phyloP scores from a whole-genome alignment of 2,329 filamentous ascomycete species.

The Cladosporium cucumerinum region DNA sequence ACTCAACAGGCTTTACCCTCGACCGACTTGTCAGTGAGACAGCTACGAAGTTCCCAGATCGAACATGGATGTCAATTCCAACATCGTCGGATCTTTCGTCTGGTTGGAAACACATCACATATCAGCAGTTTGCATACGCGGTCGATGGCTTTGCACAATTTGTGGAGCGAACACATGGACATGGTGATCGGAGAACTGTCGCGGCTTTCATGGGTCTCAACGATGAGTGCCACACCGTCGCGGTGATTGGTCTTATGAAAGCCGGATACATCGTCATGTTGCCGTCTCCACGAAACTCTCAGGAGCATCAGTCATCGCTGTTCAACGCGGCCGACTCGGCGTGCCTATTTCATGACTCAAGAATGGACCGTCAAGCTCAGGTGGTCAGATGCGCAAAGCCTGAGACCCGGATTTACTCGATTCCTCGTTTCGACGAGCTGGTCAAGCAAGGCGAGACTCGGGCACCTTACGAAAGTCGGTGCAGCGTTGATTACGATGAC shows the following conservation, averaged over 20 bases:
- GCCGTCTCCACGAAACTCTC: background rate
- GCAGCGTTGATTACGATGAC: background rate
- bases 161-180: background rate
- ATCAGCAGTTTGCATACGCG: background rate
- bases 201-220: background rate
- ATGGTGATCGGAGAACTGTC: background rate
- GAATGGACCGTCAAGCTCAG: background rate
- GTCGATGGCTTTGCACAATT: background rate
- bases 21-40: background rate
- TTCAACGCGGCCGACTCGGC: background rate
- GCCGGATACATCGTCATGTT: background rate
- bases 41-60: background rate
- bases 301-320: background rate
- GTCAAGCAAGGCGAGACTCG: background rate
- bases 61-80: background rate
- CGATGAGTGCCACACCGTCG: background rate
- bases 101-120: background rate
- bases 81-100: background rate
- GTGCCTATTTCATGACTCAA: background rate
- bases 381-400: background rate
- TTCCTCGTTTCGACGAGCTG: background rate
- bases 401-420: background rate
- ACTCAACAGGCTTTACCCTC: background rate
- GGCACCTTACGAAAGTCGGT: background rate
- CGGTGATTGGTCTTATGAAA: background rate